These are phyloP conservation scores for Penicillium antarcticum DNA, from an alignment of 495 filamentous ascomycete genomes.

Conservation along the genomic window DNA sequence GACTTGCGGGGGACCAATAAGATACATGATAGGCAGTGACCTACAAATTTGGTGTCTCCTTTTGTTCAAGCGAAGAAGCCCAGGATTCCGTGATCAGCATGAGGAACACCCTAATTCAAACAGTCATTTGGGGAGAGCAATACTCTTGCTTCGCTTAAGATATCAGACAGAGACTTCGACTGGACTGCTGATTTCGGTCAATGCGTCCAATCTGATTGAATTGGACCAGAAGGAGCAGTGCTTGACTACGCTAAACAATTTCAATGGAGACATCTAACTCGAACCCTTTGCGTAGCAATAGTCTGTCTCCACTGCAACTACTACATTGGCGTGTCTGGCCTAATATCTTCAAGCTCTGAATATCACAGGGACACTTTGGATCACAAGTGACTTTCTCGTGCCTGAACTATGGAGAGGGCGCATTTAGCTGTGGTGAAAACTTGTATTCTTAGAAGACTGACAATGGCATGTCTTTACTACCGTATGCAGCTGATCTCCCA, in stretches of 20 bases:
- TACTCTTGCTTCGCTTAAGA: slow-evolving; percentile 1
- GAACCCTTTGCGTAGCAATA: too few species aligned
- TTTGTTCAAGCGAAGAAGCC: slow-evolving; percentile 1
- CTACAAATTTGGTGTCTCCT: slow-evolving; percentile 1
- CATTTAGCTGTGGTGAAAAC: too few species aligned
- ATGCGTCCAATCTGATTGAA: not conserved
- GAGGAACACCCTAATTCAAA: not conserved
- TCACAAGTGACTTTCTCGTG: too few species aligned
- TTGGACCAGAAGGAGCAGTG: not conserved
- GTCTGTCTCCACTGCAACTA: too few species aligned
- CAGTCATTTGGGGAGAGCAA: not conserved
- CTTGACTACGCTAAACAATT: not conserved
- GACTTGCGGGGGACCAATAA: slow-evolving; percentile 15
- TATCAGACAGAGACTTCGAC: not conserved
- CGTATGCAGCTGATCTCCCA: too few species aligned
- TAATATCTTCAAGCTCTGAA: too few species aligned
- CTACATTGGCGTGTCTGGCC: too few species aligned
- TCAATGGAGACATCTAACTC: not conserved
- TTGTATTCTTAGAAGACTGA: too few species aligned
- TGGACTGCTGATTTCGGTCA: slow-evolving; percentile 1
- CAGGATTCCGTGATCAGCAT: slow-evolving; percentile 3
- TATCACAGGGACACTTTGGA: too few species aligned
- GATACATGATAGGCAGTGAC: slow-evolving; percentile 10
- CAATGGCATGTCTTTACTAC: too few species aligned
- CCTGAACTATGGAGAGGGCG: too few species aligned